Evolutionary conservation across 805 yeast species (phyloP), one percentile per base, ranked within the genome.

Genomic region (Saccharomyces paradoxus): DNA sequence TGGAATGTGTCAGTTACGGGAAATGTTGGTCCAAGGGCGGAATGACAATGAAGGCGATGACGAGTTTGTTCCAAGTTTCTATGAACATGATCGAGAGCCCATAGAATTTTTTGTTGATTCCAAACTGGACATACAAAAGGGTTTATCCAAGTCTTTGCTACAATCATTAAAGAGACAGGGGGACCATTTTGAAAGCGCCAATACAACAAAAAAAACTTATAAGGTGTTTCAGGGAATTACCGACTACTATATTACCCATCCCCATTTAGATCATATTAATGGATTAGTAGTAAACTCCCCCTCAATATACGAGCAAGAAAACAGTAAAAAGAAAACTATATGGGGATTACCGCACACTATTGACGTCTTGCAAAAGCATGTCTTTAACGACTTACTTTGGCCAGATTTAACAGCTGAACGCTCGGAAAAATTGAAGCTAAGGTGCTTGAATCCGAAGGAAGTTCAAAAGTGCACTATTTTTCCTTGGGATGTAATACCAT

Each of bases 351-450:
- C 64, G 0, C 68, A 73, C 28, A 83, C 92, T 0, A 71, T 82
- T 1, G 69, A 75, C 5, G 78, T 82, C 0, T 66, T 90, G 9
- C 69, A 75, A 55, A 64, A 68, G 1, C 77, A 83, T 65, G 68
- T 88, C 0, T 90, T 90, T 71, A 91, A 90, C 67, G 88, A 84
- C 48, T 62, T 71, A 4, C 73, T 87, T 2, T 90, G 97, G 97
- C 97, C 97, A 4, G 78, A 86, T 60, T 70, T 79, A 12, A 63
- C 69, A 7, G 64, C 65, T 8, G 59, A 53, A 9, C 44, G 46
- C 7, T 67, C 68, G 24, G 68, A 69, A 17, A 56, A 55, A 2
- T 59, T 77, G 10, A 48, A 50, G 14, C 41, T 62, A 21, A 41
- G 46, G 14, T 24, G 49, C 0, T 50, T 62, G 41, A 32, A 51